phyloP scores from a whole-genome alignment of 495 filamentous ascomycete species.

The Xylaria nigripes region DNA sequence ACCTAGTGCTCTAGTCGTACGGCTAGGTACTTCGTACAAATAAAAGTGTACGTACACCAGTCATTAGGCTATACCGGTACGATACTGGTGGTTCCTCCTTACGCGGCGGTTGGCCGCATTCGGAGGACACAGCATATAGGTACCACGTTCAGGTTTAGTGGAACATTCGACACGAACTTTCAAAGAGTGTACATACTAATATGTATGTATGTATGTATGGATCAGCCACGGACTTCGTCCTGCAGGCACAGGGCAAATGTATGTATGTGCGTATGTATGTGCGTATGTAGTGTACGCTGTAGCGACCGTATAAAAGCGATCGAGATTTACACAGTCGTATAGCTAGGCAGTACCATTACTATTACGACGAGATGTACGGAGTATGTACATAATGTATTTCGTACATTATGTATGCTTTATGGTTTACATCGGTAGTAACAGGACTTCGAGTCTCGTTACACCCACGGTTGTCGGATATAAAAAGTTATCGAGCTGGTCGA shows the following conservation, averaged over 20 bases:
- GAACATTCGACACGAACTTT: conserved; percentile 7
- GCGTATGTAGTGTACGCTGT: neutral
- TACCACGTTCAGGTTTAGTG: conserved; percentile 1
- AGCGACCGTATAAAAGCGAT: neutral
- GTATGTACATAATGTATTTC: neutral
- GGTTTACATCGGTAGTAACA: neutral
- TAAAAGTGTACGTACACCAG: neutral
- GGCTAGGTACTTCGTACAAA: neutral
- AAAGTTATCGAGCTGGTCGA: no score
- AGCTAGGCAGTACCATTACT: neutral
- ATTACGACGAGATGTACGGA: neutral
- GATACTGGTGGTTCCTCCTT: neutral
- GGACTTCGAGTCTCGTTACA: no score
- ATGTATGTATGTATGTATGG: neutral
- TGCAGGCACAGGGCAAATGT: conserved; percentile 1
- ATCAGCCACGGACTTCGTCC: neutral
- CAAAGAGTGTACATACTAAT: neutral
- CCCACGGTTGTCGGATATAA: no score
- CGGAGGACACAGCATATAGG: conserved; percentile 1
- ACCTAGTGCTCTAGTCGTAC: neutral
- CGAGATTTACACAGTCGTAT: neutral
- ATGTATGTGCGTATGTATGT: no score
- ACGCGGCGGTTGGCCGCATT: conserved; percentile 6
- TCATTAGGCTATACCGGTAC: no score
- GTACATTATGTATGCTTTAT: neutral